phyloP scores from a whole-genome alignment of 106 monocot genomes.

The Phalaenopsis aphrodite region DNA sequence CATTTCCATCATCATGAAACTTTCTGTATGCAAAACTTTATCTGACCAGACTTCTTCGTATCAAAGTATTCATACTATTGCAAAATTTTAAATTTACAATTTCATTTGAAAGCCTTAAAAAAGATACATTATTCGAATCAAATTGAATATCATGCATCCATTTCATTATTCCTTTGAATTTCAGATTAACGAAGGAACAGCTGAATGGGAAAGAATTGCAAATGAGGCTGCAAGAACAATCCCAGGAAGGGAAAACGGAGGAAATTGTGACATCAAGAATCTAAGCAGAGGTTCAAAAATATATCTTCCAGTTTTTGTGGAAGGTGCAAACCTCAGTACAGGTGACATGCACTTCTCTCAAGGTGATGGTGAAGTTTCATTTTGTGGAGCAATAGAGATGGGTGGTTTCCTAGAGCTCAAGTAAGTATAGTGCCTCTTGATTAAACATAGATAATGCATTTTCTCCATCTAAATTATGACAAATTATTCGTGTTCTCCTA shows the following conservation, averaged over 20 bases:
- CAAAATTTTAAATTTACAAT: no score
- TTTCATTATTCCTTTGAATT: background rate
- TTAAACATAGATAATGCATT: no score
- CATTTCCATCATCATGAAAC: no score
- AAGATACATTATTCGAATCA: background rate
- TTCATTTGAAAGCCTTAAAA: background rate
- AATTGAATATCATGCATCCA: background rate
- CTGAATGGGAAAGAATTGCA: constrained; percentile 72
- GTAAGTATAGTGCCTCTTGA: constrained; percentile 23
- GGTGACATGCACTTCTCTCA: constrained; percentile 98
- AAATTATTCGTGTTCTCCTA: no score
- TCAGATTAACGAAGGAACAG: constrained; percentile 53
- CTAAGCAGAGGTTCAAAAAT: constrained; percentile 85
- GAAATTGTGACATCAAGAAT: constrained; percentile 95
- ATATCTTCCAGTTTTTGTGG: constrained; percentile 88
- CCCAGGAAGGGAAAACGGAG: constrained; percentile 85
- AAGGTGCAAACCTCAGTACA: constrained; percentile 83
- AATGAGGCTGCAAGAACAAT: constrained; percentile 84
- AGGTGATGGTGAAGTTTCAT: constrained; percentile 89
- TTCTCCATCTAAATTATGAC: no score
- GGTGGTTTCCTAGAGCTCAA: constrained; percentile 87
- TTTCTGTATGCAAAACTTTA: no score
- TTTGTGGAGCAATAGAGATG: constrained; percentile 97
- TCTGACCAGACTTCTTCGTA: no score
- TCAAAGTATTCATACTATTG: no score